Percentiles rank a stretch among this genome's conserved stretches.
phyloP scores from a whole-genome alignment of 129 eudicot species.

The Tagetes patula region DNA sequence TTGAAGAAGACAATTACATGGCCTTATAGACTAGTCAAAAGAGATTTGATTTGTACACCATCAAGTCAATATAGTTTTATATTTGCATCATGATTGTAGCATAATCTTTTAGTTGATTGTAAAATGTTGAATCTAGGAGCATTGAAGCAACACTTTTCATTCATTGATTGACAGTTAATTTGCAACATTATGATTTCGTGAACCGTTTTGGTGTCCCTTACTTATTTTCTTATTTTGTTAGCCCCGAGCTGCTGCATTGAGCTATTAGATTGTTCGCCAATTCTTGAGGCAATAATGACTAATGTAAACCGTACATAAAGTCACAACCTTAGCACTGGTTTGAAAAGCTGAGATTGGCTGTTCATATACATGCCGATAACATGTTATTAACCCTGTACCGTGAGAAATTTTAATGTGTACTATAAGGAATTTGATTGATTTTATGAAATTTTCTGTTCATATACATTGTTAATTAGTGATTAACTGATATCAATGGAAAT shows the following conservation, averaged over 20 bases:
- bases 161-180: background rate
- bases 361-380: background rate
- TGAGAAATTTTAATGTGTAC: slow-evolving; percentile 11
- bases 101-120: slow-evolving; percentile 1
- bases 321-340: background rate
- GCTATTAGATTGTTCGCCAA: background rate
- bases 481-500: background rate
- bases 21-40: background rate
- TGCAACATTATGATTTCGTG: background rate
- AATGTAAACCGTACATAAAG: slow-evolving; percentile 1
- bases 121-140: background rate
- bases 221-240: background rate
- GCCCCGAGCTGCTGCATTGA: slow-evolving; percentile 11
- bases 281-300: slow-evolving; percentile 15
- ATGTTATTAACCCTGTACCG: background rate
- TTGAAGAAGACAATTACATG: background rate
- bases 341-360: background rate
- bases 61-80: background rate
- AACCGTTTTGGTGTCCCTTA: slow-evolving; percentile 2
- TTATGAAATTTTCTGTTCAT: background rate
- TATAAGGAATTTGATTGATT: background rate
- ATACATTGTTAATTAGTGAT: slow-evolving; percentile 1
- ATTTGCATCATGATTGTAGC: background rate
- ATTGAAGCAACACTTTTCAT: slow-evolving; percentile 4
- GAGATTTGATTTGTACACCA: background rate